Base-by-base conservation (phyloP, 1,284 basidiomycete species). In the Ustilago xerochloae region DNA sequence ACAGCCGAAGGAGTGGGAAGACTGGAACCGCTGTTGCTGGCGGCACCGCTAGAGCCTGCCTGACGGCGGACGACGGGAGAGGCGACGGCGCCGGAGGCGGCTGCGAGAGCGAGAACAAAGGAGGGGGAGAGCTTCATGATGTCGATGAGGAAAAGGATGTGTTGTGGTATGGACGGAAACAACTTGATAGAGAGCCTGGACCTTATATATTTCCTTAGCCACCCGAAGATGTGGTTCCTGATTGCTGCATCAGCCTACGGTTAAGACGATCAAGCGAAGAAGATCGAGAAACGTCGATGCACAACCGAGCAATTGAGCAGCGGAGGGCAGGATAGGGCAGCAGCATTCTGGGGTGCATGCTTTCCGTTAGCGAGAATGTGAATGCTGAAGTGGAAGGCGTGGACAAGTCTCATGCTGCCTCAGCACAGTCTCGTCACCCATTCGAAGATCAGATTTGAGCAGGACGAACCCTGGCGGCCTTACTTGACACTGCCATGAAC, bases 121-220 rank as follows among this genome's bases (percentile, higher is more conserved):
- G 70, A 55, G 33, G 61, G 24, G n/a, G 57, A 47, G 47, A 73
- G 36, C 61, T 73, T 67, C 70, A 73, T 73, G 35, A 22, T 61
- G 58, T 10, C 16, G n/a, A 22, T 33, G 28, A 3, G 8, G 16
- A 39, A n/a, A 16, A 29, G 20, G n/a, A 4, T 18, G 8, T 28
- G 39, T 48, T 20, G 5, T 47, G 51, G n/a, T 24, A 13, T 13
- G 7, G n/a, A 32, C n/a, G n/a, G n/a, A n/a, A n/a, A n/a, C n/a
- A n/a, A n/a, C n/a, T n/a, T n/a, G n/a, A 10, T 5, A 9, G 16
- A n/a, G 13, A 28, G 6, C 1, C 6, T 30, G 16, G 10, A 13
- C 13, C 26, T 41, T 69, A 69, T 69, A 69, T 63, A 69, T 30
- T 55, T 35, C 15, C 30, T 7, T 12, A 24, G 10, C 41, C 7